Conservation (phyloP, 169 alveolate species). For the Plasmodium billcollinsi region DNA sequence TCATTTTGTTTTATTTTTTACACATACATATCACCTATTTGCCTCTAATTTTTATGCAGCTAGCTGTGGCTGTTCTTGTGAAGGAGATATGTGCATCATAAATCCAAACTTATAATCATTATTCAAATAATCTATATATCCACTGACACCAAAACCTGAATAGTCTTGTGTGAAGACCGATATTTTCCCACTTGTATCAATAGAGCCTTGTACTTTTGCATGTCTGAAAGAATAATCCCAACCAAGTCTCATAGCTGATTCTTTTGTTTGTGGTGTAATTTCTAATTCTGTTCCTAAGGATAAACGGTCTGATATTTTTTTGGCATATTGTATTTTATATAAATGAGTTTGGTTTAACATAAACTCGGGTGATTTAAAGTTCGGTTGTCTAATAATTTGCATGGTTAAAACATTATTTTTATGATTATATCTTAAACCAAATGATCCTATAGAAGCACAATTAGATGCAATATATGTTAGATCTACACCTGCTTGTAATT, state of each 20-base stretch:
- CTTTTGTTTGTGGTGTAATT: slow-evolving; percentile 84
- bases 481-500: slow-evolving; percentile 92
- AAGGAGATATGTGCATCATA: slow-evolving; percentile 93
- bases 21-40: neutral
- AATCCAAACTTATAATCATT: slow-evolving; percentile 92
- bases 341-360: slow-evolving; percentile 84
- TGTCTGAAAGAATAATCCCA: slow-evolving; percentile 94
- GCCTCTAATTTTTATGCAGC: neutral
- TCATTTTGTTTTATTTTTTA: neutral
- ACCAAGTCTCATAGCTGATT: slow-evolving; percentile 89
- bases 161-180: slow-evolving; percentile 92
- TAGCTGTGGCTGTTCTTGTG: slow-evolving; percentile 77
- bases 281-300: slow-evolving; percentile 93
- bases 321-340: slow-evolving; percentile 84
- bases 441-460: slow-evolving; percentile 91
- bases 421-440: slow-evolving; percentile 89
- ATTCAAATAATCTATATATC: slow-evolving; percentile 90
- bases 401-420: slow-evolving; percentile 85
- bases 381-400: slow-evolving; percentile 89
- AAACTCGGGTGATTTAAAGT: slow-evolving; percentile 87
- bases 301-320: slow-evolving; percentile 89
- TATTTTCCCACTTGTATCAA: slow-evolving; percentile 92
- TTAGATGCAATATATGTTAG: slow-evolving; percentile 91
- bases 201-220: slow-evolving; percentile 93
- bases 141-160: slow-evolving; percentile 92